Percentiles rank a stretch among this genome's conserved stretches.
Evolutionary conservation across 139 green algal genomes (phyloP).

Genomic region (Chlorella vulgaris): DNA sequence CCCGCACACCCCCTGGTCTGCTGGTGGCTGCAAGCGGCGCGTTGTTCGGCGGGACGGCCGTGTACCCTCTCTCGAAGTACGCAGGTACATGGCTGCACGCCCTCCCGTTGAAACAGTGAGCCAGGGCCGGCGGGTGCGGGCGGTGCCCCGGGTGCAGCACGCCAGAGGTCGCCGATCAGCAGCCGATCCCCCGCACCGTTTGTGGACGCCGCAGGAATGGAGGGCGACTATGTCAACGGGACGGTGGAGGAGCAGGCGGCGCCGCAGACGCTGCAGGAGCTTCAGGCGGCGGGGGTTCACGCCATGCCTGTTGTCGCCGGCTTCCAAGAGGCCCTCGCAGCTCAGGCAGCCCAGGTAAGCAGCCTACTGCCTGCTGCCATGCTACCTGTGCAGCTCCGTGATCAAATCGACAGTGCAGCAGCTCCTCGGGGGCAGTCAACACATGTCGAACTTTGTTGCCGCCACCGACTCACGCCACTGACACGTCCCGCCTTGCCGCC

Average conservation of each 20-base stretch:
- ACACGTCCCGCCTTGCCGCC: no score
- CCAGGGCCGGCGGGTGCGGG: background rate
- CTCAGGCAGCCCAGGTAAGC: background rate
- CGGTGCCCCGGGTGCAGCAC: no score
- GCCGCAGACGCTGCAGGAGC: background rate
- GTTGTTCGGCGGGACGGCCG: no score
- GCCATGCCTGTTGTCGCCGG: background rate
- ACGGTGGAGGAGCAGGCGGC: conserved; percentile 4
- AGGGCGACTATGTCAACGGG: background rate
- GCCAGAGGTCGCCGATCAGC: background rate
- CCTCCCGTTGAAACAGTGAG: background rate
- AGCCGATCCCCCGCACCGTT: background rate
- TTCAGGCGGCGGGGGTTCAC: background rate
- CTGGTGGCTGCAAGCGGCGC: no score
- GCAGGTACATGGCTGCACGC: background rate
- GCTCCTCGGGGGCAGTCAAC: no score
- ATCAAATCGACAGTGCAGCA: no score
- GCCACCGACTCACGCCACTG: background rate
- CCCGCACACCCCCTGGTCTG: no score
- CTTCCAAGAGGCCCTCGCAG: background rate
- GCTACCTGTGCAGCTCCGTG: no score
- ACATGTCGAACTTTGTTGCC: background rate
- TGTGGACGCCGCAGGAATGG: background rate
- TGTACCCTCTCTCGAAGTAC: background rate
- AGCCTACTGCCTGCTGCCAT: background rate